These are phyloP conservation scores for Oryza meyeriana DNA, from an alignment of 176 grass and related monocot species.

Conservation along the genomic window DNA sequence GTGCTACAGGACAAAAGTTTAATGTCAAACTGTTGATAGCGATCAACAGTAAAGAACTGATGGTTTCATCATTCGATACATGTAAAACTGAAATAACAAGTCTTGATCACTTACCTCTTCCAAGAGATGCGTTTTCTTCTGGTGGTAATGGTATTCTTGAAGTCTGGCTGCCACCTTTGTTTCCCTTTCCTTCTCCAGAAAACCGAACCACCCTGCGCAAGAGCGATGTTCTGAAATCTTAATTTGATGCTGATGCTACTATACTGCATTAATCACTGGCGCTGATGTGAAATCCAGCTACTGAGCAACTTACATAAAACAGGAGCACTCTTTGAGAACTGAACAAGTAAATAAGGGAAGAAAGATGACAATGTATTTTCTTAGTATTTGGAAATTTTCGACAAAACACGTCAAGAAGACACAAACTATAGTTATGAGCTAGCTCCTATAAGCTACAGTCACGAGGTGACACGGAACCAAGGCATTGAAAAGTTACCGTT, in stretches of 20 bases:
- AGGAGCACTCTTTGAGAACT: neutral
- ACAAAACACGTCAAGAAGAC: neutral
- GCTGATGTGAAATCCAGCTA: neutral
- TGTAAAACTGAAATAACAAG: neutral
- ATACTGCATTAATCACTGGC: neutral
- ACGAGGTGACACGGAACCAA: neutral
- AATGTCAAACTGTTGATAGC: neutral
- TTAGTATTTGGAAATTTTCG: neutral
- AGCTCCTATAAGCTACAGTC: neutral
- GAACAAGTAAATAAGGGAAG: neutral
- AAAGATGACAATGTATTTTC: neutral
- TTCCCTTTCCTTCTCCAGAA: conserved; percentile 34
- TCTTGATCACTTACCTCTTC: conserved; percentile 31
- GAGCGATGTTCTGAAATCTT: neutral
- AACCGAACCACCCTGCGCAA: conserved; percentile 43
- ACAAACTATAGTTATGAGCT: neutral
- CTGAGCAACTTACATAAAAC: neutral
- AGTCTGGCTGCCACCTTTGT: conserved; percentile 2
- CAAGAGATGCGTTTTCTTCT: conserved; percentile 27
- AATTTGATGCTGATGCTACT: neutral
- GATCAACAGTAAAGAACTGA: neutral
- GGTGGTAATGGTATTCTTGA: neutral
- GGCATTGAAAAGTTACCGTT: conserved; percentile 22
- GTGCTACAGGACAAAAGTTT: neutral
- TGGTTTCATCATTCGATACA: neutral